Base-by-base conservation (phyloP, 2,329 filamentous ascomycete species). In the Malbranchea cinnamomea region DNA sequence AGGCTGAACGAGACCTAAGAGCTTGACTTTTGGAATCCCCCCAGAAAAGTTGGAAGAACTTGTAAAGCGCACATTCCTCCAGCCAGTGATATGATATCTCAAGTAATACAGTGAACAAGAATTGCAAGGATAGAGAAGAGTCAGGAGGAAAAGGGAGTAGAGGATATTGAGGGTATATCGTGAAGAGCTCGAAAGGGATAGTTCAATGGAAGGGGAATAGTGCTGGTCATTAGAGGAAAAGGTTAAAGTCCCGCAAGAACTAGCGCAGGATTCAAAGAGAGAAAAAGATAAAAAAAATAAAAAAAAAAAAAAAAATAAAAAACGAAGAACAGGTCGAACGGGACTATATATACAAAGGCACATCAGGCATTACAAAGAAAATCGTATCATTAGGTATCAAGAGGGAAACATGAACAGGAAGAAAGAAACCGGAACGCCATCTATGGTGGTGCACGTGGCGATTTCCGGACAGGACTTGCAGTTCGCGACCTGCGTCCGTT, bases 381-480 rank as follows among this genome's bases (percentile, higher is more conserved):
- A n/a, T n/a, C n/a, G n/a, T 6, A 14, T 19, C 17, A 7, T 9
- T 18, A 6, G n/a, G 24, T 9, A 4, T 6, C 11, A 30, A 23
- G 7, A 14, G 26, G n/a, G 12, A 22, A 11, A 8, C 9, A 13
- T 5, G 4, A 6, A 21, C 27, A 32, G 12, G 21, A 9, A 12
- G 19, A 31, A 32, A 8, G 21, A 16, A 15, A 15, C 10, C 4
- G 21, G 9, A 6, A 20, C 11, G 18, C 30, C 5, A 36, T 34
- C 15, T 28, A 27, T n/a, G 32, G 14, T 6, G 33, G 24, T 23
- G 12, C 23, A 24, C 26, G 24, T 23, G 10, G 28, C 13, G 26
- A 28, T 26, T 31, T 36, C 30, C 40, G 26, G 14, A 50, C 68
- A 72, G 62, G 62, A 50, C 59, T 63, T 25, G 56, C 56, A 6